Evolutionary conservation across 1,284 basidiomycete species (phyloP).

Genomic region (Sporisorium sorghi): DNA sequence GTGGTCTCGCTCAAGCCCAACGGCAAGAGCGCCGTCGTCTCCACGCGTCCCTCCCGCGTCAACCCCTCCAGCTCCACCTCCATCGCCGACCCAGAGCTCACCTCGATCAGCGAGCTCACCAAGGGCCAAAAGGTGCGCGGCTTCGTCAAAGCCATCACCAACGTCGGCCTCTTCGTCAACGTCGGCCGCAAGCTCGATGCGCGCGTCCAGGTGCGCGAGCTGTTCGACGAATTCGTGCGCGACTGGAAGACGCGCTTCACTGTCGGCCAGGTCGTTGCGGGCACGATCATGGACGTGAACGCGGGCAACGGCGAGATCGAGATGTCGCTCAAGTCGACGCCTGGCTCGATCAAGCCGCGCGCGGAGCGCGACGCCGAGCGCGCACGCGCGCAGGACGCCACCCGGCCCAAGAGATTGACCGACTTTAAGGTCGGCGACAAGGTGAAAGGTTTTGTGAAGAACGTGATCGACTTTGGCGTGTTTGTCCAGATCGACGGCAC

Average conservation of each 20-base stretch:
- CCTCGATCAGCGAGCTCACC: conserved; percentile 73
- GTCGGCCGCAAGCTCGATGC: conserved; percentile 85
- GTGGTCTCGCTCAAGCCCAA: conserved; percentile 77
- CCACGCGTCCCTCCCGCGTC: conserved; percentile 43
- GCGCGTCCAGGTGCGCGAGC: conserved; percentile 91
- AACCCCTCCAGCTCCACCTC: conserved; percentile 14
- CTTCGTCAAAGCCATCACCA: conserved; percentile 86
- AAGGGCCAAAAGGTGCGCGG: conserved; percentile 80
- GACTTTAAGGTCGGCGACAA: conserved; percentile 69
- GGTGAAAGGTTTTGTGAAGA: conserved; percentile 68
- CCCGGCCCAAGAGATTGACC: conserved; percentile 36
- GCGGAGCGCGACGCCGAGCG: conserved; percentile 69
- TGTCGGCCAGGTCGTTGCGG: conserved; percentile 85
- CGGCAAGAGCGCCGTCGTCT: conserved; percentile 37
- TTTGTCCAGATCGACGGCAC: conserved; percentile 89
- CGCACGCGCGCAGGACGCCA: conserved; percentile 19
- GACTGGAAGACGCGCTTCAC: conserved; percentile 90
- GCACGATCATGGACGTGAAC: conserved; percentile 81
- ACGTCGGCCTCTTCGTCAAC: conserved; percentile 86
- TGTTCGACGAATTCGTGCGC: conserved; percentile 81
- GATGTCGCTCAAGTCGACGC: conserved; percentile 78
- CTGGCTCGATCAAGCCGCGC: conserved; percentile 67
- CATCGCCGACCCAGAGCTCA: conserved; percentile 71
- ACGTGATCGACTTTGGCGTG: conserved; percentile 86
- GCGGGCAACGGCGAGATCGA: conserved; percentile 81